Base-by-base conservation (phyloP, 345 rosid genomes). In the Zanthoxylum bungeanum region DNA sequence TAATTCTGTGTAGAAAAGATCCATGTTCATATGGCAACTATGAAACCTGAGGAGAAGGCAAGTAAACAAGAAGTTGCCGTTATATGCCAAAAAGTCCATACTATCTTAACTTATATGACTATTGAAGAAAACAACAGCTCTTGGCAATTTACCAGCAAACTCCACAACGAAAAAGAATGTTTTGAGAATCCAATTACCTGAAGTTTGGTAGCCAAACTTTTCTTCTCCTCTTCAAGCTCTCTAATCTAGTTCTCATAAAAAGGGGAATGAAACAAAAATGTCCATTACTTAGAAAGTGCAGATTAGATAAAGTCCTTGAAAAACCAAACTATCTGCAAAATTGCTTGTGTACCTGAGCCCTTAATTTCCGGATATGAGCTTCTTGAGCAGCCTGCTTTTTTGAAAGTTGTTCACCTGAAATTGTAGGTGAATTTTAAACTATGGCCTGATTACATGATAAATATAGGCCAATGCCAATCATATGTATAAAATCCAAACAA, bases 321-420 rank as follows among this genome's bases (percentile, higher is more conserved):
- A 58, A 42, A 22, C 27, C 12, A 61, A 10, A 69, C 28, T 72
- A 72, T 31, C 73, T 76, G 60, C 7, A 53, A 77, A 68, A 40
- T 36, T 36, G 37, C 30, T n/a, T 22, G 25, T 59, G 68, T 78
- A 96, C 99, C 97, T 93, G 98, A 80, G 97, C 95, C 85, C 98
- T 91, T 79, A 96, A 80, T 87, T 96, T 96, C 87, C 98, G 83
- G 64, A 96, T 96, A 25, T 87, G 88, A 73, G 93, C 88, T 81
- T 93, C 99, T 81, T 96, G 98, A 75, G 93, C 85, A 74, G 98
- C 98, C 78, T 93, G 99, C 79, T 91, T 96, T 82, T 93, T 96
- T 19, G 99, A 96, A 82, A 96, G 99, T 78, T 96, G 97, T 82
- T 96, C 98, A 59, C 99, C 99, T 95, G 87, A 63, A 77, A 73